Conservation (phyloP, 2,329 filamentous ascomycete species). For the Botrytis elliptica region DNA sequence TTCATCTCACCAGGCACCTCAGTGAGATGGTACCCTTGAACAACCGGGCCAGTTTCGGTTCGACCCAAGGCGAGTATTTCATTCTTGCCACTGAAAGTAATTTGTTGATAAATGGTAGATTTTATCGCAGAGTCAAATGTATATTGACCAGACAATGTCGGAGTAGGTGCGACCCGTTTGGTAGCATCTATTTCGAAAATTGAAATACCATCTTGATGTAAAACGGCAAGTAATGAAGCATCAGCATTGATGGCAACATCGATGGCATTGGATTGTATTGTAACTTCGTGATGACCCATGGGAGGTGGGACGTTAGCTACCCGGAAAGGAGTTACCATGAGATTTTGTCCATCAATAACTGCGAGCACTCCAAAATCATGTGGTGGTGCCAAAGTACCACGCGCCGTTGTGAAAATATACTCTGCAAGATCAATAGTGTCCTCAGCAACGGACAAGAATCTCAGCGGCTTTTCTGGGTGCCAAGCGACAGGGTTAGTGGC, state of each 20-base stretch:
- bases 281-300: slow-evolving; percentile 79
- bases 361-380: slow-evolving; percentile 76
- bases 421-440: slow-evolving; percentile 59
- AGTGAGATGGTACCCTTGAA: slow-evolving; percentile 34
- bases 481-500: slow-evolving; percentile 50
- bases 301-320: slow-evolving; percentile 86
- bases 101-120: slow-evolving; percentile 32
- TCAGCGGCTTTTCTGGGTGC: slow-evolving; percentile 83
- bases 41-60: slow-evolving; percentile 21
- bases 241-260: slow-evolving; percentile 73
- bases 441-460: slow-evolving; percentile 56
- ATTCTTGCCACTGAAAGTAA: slow-evolving; percentile 32
- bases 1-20: slow-evolving; percentile 35
- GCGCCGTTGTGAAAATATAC: slow-evolving; percentile 64
- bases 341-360: slow-evolving; percentile 74
- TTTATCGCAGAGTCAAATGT: slow-evolving; percentile 41
- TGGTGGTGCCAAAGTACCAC: slow-evolving; percentile 68
- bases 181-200: slow-evolving; percentile 68
- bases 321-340: slow-evolving; percentile 85
- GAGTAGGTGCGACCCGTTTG: slow-evolving; percentile 50
- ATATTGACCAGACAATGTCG: slow-evolving; percentile 44
- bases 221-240: slow-evolving; percentile 66
- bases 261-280: slow-evolving; percentile 59
- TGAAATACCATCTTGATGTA: slow-evolving; percentile 66
- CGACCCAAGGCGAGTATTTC: slow-evolving; percentile 31